Evolutionary conservation across 768 basidiomycete genomes (phyloP).

Genomic region (Lactarius psammicola): DNA sequence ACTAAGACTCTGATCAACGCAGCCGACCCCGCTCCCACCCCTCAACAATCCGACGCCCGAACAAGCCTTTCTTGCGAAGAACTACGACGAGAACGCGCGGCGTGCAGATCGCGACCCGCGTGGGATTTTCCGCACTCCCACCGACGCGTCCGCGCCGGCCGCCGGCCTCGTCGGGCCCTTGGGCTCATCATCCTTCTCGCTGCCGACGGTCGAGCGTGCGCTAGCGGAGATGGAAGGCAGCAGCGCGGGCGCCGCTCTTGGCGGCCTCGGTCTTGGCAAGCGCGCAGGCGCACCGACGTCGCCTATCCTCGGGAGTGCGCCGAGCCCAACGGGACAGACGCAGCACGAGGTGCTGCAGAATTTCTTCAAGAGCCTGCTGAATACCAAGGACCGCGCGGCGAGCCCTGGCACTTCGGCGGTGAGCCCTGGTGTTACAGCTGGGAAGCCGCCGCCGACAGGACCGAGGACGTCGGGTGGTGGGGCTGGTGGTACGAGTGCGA

Average conservation of each 20-base stretch:
- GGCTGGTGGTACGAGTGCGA: constrained; percentile 1
- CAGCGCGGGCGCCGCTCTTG: constrained; percentile 32
- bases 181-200: constrained; percentile 77
- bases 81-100: constrained; percentile 89
- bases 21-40: constrained; percentile 67
- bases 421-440: constrained; percentile 34
- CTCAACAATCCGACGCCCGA: constrained; percentile 84
- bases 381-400: constrained; percentile 57
- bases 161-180: constrained; percentile 92
- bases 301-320: constrained; percentile 36
- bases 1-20: constrained; percentile 5
- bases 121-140: constrained; percentile 77
- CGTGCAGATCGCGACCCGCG: constrained; percentile 90
- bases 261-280: constrained; percentile 22
- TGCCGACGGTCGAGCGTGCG: constrained; percentile 87
- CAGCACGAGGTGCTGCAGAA: constrained; percentile 84
- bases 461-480: constrained; percentile 10
- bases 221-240: constrained; percentile 84
- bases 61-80: constrained; percentile 85
- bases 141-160: constrained; percentile 52
- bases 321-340: constrained; percentile 53
- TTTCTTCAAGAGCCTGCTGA: constrained; percentile 83
- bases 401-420: constrained; percentile 37
- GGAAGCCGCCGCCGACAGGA: constrained; percentile 8
- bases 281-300: constrained; percentile 32